Evolutionary conservation across 2,329 filamentous ascomycete genomes (phyloP).

Genomic region (Neopestalotiopsis sp.): DNA sequence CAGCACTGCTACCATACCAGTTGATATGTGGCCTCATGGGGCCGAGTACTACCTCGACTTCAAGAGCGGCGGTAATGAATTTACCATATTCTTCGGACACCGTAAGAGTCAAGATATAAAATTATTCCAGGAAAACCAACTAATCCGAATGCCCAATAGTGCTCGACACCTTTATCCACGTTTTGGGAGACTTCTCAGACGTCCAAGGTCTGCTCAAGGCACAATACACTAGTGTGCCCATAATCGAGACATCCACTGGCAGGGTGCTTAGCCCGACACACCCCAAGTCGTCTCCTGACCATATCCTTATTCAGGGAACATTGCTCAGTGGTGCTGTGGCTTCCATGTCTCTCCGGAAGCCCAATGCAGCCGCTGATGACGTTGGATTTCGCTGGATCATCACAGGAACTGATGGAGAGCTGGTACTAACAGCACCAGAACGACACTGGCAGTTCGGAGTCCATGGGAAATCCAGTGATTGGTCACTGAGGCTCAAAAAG

Average conservation of each 20-base stretch:
- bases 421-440: constrained; percentile 30
- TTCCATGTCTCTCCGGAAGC: constrained; percentile 33
- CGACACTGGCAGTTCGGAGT: constrained; percentile 24
- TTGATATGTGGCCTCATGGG: constrained; percentile 26
- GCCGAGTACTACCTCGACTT: constrained; percentile 22
- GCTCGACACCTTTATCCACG: constrained; percentile 37
- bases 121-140: neutral
- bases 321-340: constrained; percentile 36
- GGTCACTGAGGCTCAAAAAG: constrained; percentile 26
- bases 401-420: constrained; percentile 41
- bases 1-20: constrained; percentile 13
- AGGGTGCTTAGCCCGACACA: constrained; percentile 27
- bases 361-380: constrained; percentile 25
- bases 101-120: constrained; percentile 25
- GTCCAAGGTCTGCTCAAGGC: constrained; percentile 33
- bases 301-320: constrained; percentile 39
- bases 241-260: constrained; percentile 28
- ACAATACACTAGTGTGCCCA: constrained; percentile 24
- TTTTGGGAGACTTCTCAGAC: constrained; percentile 37
- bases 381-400: constrained; percentile 39
- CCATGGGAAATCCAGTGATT: constrained; percentile 5
- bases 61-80: constrained; percentile 25
- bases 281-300: constrained; percentile 37
- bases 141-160: constrained; percentile 26
- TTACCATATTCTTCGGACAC: constrained; percentile 35